Percentiles rank a stretch among this genome's conserved stretches.
These are phyloP conservation scores for Chlamydomonas incerta DNA, from an alignment of 139 green algal genomes.

Conservation along the genomic window DNA sequence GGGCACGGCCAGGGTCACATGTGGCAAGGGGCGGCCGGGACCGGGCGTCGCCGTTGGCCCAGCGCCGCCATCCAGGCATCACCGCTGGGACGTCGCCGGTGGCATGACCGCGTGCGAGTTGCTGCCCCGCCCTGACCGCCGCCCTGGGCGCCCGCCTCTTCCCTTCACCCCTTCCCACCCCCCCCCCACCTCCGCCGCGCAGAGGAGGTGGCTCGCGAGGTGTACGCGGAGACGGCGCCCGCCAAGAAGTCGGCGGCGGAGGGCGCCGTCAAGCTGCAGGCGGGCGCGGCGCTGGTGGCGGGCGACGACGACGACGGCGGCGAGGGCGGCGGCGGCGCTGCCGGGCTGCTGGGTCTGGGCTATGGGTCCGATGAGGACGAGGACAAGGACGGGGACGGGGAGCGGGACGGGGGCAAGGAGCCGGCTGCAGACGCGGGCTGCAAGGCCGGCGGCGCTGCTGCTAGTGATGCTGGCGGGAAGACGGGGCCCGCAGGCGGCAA, in stretches of 20 bases:
- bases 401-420: not conserved
- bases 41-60: no score
- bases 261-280: constrained; percentile 47
- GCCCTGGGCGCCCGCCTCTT: no score
- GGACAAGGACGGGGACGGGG: not conserved
- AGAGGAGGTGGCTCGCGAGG: constrained; percentile 62
- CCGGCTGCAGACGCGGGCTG: not conserved
- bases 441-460: not conserved
- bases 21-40: no score
- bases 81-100: no score
- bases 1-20: no score
- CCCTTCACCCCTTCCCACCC: no score
- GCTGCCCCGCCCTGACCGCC: no score
- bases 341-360: constrained; percentile 39
- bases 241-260: not conserved
- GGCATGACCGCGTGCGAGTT: no score
- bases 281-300: constrained; percentile 6
- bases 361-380: constrained; percentile 62
- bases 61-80: no score
- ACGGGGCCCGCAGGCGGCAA: not conserved
- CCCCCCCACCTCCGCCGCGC: no score
- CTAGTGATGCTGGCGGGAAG: not conserved
- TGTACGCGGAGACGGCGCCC: constrained; percentile 38
- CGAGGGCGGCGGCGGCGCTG: not conserved
- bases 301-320: constrained; percentile 23